A percentile compares a stretch with the other conserved stretches of the same genome.
phyloP scores from a whole-genome alignment of 2,329 filamentous ascomycete species.

The Trichoderma aggressivum region DNA sequence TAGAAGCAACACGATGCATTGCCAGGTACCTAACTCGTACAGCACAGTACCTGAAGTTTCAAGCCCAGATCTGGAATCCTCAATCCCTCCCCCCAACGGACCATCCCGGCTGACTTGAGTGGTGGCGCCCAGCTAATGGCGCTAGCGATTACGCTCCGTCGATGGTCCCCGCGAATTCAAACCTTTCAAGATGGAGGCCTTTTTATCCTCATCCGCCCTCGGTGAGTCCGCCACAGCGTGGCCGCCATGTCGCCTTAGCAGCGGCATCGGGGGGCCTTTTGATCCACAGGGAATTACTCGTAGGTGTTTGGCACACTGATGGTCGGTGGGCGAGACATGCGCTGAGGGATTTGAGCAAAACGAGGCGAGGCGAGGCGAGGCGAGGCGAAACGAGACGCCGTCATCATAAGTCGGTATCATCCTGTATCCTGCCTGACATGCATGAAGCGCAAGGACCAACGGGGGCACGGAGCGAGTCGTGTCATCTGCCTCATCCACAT shows the following conservation, averaged over 20 bases:
- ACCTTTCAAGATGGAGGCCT: not conserved
- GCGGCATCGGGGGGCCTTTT: slow-evolving; percentile 2
- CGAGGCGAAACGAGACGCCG: not conserved
- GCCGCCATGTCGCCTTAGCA: not conserved
- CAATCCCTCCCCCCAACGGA: not conserved
- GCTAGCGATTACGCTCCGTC: slow-evolving; percentile 11
- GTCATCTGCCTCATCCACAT: not conserved
- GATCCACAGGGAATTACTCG: not conserved
- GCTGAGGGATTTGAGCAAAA: not conserved
- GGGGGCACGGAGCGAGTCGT: not conserved
- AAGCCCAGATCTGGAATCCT: slow-evolving; percentile 9
- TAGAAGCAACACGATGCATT: not conserved
- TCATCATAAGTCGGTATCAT: not conserved
- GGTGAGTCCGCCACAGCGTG: slow-evolving; percentile 4
- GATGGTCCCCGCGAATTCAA: slow-evolving; percentile 13
- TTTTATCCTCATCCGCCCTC: slow-evolving; percentile 1
- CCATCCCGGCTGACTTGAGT: slow-evolving; percentile 6
- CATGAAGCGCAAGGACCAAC: slow-evolving; percentile 9
- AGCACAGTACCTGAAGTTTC: not conserved
- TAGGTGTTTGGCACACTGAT: not conserved
- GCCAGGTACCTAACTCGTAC: not conserved
- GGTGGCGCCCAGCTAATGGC: slow-evolving; percentile 11
- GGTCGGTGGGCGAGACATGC: not conserved
- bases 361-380: not conserved
- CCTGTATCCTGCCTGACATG: not conserved